Conservation (phyloP, 768 basidiomycete species). For the Tulasnella sp. region DNA sequence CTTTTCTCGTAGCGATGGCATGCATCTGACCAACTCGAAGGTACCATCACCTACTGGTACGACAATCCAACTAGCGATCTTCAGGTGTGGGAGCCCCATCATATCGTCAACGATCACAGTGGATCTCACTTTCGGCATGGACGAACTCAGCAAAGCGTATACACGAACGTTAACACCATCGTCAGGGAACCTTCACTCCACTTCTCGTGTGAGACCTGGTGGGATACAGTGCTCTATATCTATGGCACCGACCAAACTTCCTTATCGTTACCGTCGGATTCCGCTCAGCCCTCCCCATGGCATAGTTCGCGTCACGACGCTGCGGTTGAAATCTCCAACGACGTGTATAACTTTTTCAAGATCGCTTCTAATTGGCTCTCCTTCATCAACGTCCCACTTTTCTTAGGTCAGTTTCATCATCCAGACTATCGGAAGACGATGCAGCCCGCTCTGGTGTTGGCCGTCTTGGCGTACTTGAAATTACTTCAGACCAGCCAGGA, state of each 20-base stretch:
- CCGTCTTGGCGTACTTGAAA: constrained; percentile 13
- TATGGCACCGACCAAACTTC: no score
- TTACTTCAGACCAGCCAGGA: constrained; percentile 12
- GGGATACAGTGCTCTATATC: constrained; percentile 13
- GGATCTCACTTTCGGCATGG: no score
- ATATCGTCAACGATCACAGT: no score
- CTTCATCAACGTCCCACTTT: constrained; percentile 18
- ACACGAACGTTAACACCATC: no score
- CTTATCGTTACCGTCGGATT: no score
- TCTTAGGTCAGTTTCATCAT: constrained; percentile 14
- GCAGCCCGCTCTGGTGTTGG: constrained; percentile 13
- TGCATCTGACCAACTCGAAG: no score
- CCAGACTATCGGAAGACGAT: constrained; percentile 2
- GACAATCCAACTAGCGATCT: no score
- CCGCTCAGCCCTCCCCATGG: no score
- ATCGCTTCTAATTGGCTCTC: constrained; percentile 10
- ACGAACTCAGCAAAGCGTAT: no score
- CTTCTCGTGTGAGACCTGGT: constrained; percentile 17
- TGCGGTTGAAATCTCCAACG: background rate
- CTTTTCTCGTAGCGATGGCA: no score
- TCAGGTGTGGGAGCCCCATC: no score
- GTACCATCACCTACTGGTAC: no score
- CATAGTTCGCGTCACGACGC: background rate
- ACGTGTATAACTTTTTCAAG: constrained; percentile 10
- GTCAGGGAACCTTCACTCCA: constrained; percentile 3